Evolutionary conservation across 345 rosid species (phyloP).

Genomic region (Brassica cretica): DNA sequence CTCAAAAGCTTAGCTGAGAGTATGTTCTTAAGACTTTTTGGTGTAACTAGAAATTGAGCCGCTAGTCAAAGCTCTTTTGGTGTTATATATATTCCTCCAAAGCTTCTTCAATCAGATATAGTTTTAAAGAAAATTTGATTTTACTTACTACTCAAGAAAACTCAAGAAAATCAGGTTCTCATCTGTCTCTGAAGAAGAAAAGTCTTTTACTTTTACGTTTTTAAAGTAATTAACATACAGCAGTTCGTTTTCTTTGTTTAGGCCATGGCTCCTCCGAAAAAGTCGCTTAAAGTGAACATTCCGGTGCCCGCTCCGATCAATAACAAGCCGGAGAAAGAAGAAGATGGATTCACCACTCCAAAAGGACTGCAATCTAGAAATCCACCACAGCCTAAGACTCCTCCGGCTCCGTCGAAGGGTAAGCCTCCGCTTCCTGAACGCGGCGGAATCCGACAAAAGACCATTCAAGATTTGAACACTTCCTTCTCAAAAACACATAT

Average conservation of each 20-base stretch:
- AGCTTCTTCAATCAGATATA: background rate
- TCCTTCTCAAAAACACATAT: background rate
- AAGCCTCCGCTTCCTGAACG: background rate
- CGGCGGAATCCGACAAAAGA: background rate
- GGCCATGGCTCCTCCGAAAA: background rate
- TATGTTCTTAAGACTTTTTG: background rate
- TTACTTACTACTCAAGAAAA: background rate
- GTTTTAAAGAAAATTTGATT: background rate
- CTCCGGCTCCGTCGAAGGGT: constrained; percentile 16
- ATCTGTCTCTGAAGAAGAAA: background rate
- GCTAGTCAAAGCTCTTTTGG: background rate
- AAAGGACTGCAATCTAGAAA: constrained; percentile 13
- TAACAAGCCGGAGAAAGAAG: background rate
- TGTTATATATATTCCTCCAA: background rate
- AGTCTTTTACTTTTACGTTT: background rate
- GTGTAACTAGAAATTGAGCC: background rate
- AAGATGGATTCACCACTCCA: constrained; percentile 33
- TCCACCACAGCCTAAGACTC: constrained; percentile 20
- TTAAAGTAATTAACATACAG: background rate
- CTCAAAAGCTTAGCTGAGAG: background rate
- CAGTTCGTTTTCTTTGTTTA: background rate
- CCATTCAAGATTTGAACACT: background rate
- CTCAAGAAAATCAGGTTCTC: background rate
- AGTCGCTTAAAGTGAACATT: background rate
- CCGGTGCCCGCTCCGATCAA: background rate